Percentiles rank a stretch among this genome's conserved stretches.
Evolutionary conservation across 1,284 basidiomycete species (phyloP).

Genomic region (Moniliophthora roreri): DNA sequence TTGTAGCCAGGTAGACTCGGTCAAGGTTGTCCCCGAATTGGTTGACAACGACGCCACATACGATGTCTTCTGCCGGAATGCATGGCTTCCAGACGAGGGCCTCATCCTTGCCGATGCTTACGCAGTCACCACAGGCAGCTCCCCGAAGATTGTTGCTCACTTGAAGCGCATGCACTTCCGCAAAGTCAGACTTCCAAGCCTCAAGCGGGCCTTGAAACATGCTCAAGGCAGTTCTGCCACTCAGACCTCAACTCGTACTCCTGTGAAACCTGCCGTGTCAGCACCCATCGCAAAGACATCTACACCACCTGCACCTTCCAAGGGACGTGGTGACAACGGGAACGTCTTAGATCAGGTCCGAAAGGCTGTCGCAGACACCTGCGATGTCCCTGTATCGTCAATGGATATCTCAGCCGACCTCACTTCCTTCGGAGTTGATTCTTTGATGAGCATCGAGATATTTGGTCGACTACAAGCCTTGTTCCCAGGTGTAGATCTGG

Average conservation of each 20-base stretch:
- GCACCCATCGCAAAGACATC: background rate
- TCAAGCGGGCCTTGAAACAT: constrained; percentile 41
- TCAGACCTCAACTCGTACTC: background rate
- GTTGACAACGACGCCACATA: constrained; percentile 43
- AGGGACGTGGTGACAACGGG: too few species aligned
- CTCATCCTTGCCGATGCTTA: constrained; percentile 49
- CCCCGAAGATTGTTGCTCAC: constrained; percentile 47
- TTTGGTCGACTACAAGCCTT: constrained; percentile 34
- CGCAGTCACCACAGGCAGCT: constrained; percentile 38
- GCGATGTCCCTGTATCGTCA: constrained; percentile 32
- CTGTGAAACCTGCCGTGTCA: background rate
- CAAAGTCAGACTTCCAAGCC: constrained; percentile 45
- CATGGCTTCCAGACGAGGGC: constrained; percentile 40
- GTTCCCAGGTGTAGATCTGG: constrained; percentile 33
- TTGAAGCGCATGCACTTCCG: constrained; percentile 58
- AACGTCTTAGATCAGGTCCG: constrained; percentile 20
- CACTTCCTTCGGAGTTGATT: constrained; percentile 52
- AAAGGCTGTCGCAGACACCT: constrained; percentile 41
- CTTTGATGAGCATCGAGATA: constrained; percentile 56
- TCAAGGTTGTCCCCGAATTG: constrained; percentile 43
- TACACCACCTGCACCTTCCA: background rate
- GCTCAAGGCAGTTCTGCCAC: background rate
- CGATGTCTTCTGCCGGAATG: constrained; percentile 50
- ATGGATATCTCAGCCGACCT: constrained; percentile 37
- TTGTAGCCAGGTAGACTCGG: constrained; percentile 52